phyloP scores from a whole-genome alignment of 225 moss, liverwort and hornwort genomes.

The Thuidium tamariscinum region DNA sequence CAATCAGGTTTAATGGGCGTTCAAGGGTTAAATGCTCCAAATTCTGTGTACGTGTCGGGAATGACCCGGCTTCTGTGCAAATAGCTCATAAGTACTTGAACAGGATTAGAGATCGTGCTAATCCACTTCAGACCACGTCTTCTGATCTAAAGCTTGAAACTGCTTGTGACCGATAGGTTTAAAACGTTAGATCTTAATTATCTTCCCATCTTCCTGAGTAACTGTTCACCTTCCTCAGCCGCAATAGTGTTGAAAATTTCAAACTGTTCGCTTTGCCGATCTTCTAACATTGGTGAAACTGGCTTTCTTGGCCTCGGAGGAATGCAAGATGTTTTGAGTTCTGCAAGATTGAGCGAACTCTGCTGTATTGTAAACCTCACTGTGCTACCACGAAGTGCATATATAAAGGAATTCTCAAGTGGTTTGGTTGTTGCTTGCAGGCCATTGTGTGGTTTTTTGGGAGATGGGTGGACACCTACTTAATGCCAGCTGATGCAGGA shows the following conservation, averaged over 20 bases:
- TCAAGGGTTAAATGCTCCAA: neutral
- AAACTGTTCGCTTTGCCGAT: neutral
- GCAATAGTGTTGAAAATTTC: neutral
- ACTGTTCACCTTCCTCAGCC: neutral
- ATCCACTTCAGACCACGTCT: neutral
- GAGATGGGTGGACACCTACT: slow-evolving; percentile 99
- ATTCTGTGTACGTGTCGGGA: neutral
- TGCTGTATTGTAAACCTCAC: neutral
- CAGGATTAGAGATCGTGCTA: neutral
- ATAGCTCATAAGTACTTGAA: neutral
- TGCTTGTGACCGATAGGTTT: neutral
- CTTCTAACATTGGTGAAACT: neutral
- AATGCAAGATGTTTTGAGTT: neutral
- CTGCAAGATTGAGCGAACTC: neutral
- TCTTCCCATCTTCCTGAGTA: neutral
- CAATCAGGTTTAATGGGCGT: neutral
- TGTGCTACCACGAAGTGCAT: neutral
- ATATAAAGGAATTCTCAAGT: neutral
- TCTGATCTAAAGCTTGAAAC: neutral
- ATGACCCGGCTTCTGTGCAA: neutral
- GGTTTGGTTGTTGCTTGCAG: slow-evolving; percentile 45
- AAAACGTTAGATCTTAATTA: neutral
- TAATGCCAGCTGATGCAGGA: slow-evolving; percentile 99
- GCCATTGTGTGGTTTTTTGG: slow-evolving; percentile 99
- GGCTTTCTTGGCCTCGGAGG: neutral